Evolutionary conservation across 352 stramenopile species (phyloP).

Genomic region (Thalassiosira livingstoniorum): DNA sequence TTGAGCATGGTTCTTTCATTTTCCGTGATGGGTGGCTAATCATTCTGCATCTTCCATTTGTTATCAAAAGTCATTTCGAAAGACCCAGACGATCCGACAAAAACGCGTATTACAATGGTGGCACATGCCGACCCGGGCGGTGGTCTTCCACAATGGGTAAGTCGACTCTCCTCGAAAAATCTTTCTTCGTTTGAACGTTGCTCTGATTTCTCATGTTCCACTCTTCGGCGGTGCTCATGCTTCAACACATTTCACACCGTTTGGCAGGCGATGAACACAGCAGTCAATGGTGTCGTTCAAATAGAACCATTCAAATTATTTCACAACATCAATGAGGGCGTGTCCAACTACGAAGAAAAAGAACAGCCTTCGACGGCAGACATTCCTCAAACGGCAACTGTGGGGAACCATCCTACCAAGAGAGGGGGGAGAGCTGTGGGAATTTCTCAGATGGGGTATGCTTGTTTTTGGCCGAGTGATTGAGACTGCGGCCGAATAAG

Average conservation of each 20-base stretch:
- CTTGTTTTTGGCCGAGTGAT: slow-evolving; percentile 82
- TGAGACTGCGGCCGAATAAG: too few species aligned
- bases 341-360: slow-evolving; percentile 47
- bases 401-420: slow-evolving; percentile 25
- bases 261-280: slow-evolving; percentile 68
- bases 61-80: slow-evolving; percentile 61
- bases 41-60: slow-evolving; percentile 22
- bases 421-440: slow-evolving; percentile 69
- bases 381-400: slow-evolving; percentile 13
- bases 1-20: too few species aligned
- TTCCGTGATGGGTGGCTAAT: too few species aligned
- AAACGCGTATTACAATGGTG: slow-evolving; percentile 77
- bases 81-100: slow-evolving; percentile 76
- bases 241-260: slow-evolving; percentile 7
- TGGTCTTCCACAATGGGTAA: slow-evolving; percentile 70
- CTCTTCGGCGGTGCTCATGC: too few species aligned
- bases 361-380: slow-evolving; percentile 21
- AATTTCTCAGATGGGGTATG: slow-evolving; percentile 76
- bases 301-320: slow-evolving; percentile 87
- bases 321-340: slow-evolving; percentile 79
- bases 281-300: slow-evolving; percentile 75
- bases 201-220: too few species aligned
- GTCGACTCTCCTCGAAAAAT: slow-evolving; percentile 15
- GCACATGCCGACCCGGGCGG: slow-evolving; percentile 78
- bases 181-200: not conserved